Evolutionary conservation across 257 asterid genomes (phyloP), one percentile per base, ranked within the genome.

Genomic region (Gentiana dahurica): DNA sequence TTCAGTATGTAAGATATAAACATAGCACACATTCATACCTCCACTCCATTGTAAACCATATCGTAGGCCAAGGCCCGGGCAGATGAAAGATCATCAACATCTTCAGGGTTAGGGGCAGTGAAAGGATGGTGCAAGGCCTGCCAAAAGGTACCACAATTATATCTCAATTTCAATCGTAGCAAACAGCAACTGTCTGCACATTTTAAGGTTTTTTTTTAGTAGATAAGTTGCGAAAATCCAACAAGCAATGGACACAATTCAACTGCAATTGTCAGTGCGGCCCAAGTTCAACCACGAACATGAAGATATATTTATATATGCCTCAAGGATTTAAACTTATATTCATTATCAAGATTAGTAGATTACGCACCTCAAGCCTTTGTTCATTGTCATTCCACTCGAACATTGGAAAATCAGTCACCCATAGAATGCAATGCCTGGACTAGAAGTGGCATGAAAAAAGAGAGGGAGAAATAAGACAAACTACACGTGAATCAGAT

Each of bases 71-170:
- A 76, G 63, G 99, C 99, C 50, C 95, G 95, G 39, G 99, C 97
- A 74, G 94, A 81, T 50, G 95, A 53, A 58, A 92, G 86, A 75
- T 85, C 87, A 37, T 71, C 49, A 80, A 85, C 77, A 71, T 92
- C 99, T 73, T 85, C 97, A 46, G 95, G 97, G 70, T 88, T 77
- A 50, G 99, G 99, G 51, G 99, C 97, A 1, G 97, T 88, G 77
- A 92, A 92, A 58, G 99, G 99, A 74, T 88, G 97, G 68, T 92
- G 99, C 81, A 88, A 76, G 56, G 99, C 97, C 99, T 92, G 69
- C 51, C 61, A 59, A 34, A 66, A 71, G 55, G 56, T 43, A 47
- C 11, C 12, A 54, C 12, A 52, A 66, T 15, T 8, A 36, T 13
- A 41, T 10, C 39, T 5, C 36, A 15, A 3, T 49, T 1, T 15